These are phyloP conservation scores for Mycena chlorophos DNA, from an alignment of 768 basidiomycete species.

Conservation along the genomic window DNA sequence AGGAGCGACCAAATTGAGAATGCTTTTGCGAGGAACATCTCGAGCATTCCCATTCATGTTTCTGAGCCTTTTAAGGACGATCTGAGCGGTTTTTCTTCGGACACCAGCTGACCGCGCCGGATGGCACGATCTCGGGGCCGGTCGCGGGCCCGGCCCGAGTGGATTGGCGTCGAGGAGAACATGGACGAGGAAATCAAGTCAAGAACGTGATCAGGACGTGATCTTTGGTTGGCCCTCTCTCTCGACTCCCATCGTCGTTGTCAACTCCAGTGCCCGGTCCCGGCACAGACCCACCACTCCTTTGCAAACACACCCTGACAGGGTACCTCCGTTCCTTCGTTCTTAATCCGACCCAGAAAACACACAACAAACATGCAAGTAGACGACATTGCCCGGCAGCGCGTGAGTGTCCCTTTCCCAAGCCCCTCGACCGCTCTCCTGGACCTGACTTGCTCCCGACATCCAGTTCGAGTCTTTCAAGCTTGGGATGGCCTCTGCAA, in stretches of 20 bases:
- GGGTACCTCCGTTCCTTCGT: conserved; percentile 37
- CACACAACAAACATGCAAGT: conserved; percentile 36
- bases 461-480: conserved; percentile 72
- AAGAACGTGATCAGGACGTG: no score
- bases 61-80: not conserved
- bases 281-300: not conserved
- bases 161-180: not conserved
- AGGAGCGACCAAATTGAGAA: not conserved
- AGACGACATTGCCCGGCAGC: conserved; percentile 22
- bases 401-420: conserved; percentile 1
- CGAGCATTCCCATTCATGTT: not conserved
- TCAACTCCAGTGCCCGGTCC: not conserved
- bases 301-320: conserved; percentile 8
- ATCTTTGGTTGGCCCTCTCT: not conserved
- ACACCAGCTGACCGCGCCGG: not conserved
- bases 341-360: conserved; percentile 26
- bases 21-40: not conserved
- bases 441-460: not conserved
- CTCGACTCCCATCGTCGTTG: not conserved
- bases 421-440: not conserved
- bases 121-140: not conserved
- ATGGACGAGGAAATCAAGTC: not conserved
- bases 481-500: conserved; percentile 54
- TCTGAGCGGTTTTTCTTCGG: not conserved
- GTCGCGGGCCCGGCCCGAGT: not conserved